phyloP scores from a whole-genome alignment of 2,329 filamentous ascomycete genomes.

The Colletotrichum gloeosporioides region DNA sequence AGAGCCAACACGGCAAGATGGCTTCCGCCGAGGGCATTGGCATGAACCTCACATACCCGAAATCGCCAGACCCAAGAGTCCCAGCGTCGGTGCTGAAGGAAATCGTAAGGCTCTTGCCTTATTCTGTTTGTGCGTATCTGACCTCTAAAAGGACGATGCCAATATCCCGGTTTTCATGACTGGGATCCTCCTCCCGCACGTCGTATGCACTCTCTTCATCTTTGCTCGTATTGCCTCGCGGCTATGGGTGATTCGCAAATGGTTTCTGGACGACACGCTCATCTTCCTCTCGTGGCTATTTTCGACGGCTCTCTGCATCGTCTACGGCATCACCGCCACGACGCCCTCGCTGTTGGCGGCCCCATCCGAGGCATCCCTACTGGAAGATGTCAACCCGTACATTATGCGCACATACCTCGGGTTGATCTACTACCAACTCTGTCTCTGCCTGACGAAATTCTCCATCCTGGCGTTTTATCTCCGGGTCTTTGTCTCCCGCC shows the following conservation, averaged over 20 bases:
- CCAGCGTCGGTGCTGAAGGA: neutral
- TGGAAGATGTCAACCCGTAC: slow-evolving; percentile 26
- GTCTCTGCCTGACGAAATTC: slow-evolving; percentile 43
- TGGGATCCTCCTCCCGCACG: slow-evolving; percentile 36
- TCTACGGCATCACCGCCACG: slow-evolving; percentile 34
- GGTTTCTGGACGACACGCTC: slow-evolving; percentile 38
- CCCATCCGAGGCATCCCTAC: neutral
- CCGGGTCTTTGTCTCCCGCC: slow-evolving; percentile 38
- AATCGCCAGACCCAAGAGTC: neutral
- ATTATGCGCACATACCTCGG: slow-evolving; percentile 36
- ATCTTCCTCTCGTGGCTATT: slow-evolving; percentile 35
- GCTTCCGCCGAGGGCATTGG: neutral
- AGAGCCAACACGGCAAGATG: neutral
- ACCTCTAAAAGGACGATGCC: neutral
- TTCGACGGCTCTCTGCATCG: slow-evolving; percentile 34
- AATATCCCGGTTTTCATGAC: slow-evolving; percentile 31
- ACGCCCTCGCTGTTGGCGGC: slow-evolving; percentile 25
- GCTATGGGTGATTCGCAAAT: slow-evolving; percentile 31
- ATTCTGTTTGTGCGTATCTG: neutral
- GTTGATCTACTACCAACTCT: slow-evolving; percentile 42
- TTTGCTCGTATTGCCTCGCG: slow-evolving; percentile 32
- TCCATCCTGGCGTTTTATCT: slow-evolving; percentile 44
- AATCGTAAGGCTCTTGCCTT: neutral
- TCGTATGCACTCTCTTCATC: slow-evolving; percentile 35
- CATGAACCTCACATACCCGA: neutral